Evolutionary conservation across 345 rosid genomes (phyloP).

Genomic region (Cardamine resedifolia): DNA sequence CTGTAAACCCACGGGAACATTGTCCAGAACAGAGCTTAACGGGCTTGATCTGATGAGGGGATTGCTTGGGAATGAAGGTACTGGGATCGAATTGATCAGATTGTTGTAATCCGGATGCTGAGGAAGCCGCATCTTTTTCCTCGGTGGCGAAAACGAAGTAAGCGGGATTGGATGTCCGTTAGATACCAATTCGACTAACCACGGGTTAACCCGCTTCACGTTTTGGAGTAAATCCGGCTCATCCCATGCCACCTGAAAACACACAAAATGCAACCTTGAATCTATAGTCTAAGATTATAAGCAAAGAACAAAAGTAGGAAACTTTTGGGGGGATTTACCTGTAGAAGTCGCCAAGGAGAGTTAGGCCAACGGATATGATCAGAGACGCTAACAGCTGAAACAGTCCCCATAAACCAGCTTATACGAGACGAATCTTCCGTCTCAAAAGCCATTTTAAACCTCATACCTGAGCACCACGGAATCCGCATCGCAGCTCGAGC

Average conservation of each 20-base stretch:
- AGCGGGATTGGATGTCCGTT: conserved; percentile 69
- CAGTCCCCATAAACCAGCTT: conserved; percentile 97
- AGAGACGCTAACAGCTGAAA: conserved; percentile 71
- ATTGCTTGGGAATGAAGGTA: conserved; percentile 66
- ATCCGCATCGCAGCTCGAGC: conserved; percentile 68
- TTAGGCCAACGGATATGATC: conserved; percentile 83
- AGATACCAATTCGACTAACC: conserved; percentile 90
- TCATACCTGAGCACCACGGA: conserved; percentile 87
- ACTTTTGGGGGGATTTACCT: conserved; percentile 47
- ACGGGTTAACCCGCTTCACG: conserved; percentile 91
- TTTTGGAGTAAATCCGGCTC: conserved; percentile 96
- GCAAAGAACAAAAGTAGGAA: not conserved
- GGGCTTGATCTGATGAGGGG: conserved; percentile 60
- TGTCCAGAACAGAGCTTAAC: conserved; percentile 63
- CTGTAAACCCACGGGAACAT: conserved; percentile 97
- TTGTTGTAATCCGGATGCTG: conserved; percentile 56
- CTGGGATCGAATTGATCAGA: conserved; percentile 49
- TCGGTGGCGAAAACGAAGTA: conserved; percentile 77
- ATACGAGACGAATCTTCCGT: conserved; percentile 89
- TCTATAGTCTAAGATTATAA: conserved; percentile 10
- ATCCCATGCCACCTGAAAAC: conserved; percentile 89
- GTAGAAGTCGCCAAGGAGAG: conserved; percentile 92
- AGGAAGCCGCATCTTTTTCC: conserved; percentile 78
- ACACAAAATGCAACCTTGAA: not conserved
- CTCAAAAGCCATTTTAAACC: conserved; percentile 97